phyloP scores from a whole-genome alignment of 495 filamentous ascomycete genomes.

The Xeromyces bisporus region DNA sequence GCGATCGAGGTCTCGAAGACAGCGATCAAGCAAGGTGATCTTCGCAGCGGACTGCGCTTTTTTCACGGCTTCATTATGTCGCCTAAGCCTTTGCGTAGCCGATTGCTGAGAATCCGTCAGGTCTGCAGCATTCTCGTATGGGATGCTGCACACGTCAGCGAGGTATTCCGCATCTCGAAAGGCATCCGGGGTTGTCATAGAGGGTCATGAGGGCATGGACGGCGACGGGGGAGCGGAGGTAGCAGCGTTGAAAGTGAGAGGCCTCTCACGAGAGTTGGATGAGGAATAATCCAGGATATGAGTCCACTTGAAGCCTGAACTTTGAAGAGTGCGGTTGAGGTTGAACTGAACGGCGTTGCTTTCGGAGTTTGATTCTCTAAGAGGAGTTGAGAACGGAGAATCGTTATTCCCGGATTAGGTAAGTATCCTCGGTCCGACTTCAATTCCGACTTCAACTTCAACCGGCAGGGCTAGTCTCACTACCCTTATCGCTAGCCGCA shows the following conservation, averaged over 20 bases:
- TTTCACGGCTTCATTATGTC: conserved; percentile 18
- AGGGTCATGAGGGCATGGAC: conserved; percentile 29
- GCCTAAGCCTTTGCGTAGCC: conserved; percentile 5
- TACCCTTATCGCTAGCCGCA: too few species aligned
- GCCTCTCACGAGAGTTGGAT: not conserved
- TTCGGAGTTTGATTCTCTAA: too few species aligned
- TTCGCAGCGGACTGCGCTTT: conserved; percentile 23
- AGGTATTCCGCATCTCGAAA: conserved; percentile 36
- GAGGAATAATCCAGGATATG: too few species aligned
- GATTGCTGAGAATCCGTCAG: conserved; percentile 4
- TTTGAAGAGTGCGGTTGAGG: too few species aligned
- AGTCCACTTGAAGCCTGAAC: too few species aligned
- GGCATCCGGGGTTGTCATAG: conserved; percentile 34
- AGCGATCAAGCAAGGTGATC: conserved; percentile 46
- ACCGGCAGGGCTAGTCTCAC: too few species aligned
- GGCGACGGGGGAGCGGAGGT: conserved; percentile 3
- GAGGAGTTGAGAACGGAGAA: too few species aligned
- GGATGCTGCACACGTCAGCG: conserved; percentile 31
- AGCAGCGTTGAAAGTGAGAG: not conserved
- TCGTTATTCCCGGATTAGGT: too few species aligned
- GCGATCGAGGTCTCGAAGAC: conserved; percentile 60
- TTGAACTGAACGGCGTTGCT: not conserved
- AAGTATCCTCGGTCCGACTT: too few species aligned
- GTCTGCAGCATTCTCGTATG: conserved; percentile 17
- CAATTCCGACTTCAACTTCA: too few species aligned